These are phyloP conservation scores for Vitis amurensis DNA, from an alignment of 164 flowering plant genomes.

Conservation along the genomic window DNA sequence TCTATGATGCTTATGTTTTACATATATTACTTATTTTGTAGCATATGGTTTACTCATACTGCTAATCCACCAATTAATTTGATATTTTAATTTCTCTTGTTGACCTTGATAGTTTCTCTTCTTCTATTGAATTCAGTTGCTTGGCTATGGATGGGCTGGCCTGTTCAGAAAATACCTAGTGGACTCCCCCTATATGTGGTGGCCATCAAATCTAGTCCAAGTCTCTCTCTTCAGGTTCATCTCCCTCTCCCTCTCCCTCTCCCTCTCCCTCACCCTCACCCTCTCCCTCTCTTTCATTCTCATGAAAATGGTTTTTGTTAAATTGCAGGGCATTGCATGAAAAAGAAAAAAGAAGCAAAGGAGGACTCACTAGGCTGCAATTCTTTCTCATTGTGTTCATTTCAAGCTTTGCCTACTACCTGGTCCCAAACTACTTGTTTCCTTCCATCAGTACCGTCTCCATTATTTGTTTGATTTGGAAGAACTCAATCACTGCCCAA, in stretches of 20 bases:
- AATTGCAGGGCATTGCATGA: constrained; percentile 59
- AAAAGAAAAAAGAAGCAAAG: constrained; percentile 41
- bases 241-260: neutral
- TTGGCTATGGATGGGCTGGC: constrained; percentile 86
- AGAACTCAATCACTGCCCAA: constrained; percentile 49
- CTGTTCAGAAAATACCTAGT: constrained; percentile 46
- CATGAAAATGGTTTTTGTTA: neutral
- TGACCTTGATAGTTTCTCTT: neutral
- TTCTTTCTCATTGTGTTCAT: constrained; percentile 50
- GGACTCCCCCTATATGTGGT: constrained; percentile 49
- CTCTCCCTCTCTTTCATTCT: neutral
- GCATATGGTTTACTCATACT: too few species aligned
- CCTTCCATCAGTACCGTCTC: constrained; percentile 50
- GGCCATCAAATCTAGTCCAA: constrained; percentile 37
- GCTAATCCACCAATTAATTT: too few species aligned
- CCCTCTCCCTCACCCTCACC: neutral
- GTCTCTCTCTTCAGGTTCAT: constrained; percentile 41
- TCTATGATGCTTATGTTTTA: too few species aligned
- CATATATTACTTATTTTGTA: too few species aligned
- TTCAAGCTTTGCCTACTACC: constrained; percentile 57
- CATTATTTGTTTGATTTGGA: constrained; percentile 56
- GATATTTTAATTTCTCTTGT: too few species aligned
- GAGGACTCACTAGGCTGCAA: constrained; percentile 50
- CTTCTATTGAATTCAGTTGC: constrained; percentile 29
- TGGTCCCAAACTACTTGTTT: constrained; percentile 55